Evolutionary conservation across 495 filamentous ascomycete species (phyloP), one percentile per base, ranked within the genome.

Genomic region (Neurospora sp.): DNA sequence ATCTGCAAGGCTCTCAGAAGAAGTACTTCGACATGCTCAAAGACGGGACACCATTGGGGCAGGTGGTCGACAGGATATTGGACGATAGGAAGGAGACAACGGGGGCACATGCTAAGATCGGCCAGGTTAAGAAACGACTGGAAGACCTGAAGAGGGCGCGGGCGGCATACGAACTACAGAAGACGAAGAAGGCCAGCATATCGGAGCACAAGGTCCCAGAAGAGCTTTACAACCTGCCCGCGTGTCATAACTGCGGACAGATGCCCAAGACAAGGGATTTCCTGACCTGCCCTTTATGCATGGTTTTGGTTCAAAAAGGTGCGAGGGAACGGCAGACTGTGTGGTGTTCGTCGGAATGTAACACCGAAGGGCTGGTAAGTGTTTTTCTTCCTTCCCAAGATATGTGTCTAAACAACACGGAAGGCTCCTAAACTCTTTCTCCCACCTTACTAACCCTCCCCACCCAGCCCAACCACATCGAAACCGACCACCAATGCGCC

Each of bases 291-390:
- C 73, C 79, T 44, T 39, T 88, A 46, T 84, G 85, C 77, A 72
- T 83, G 74, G 77, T 84, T 73, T 76, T 84, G 7, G 71, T 74
- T 14, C 73, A 76, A 66, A 76, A 75, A 23, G 72, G 76, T 12
- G 70, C 83, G 37, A 72, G 74, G 49, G 72, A 78, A 9, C 70
- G 72, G 60, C 76, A 62, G 69, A 78, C 78, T 1, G 77, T 85
- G 40, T 88, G 84, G 74, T 88, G 86, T 78, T 85, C 82, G 7
- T 75, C 78, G 18, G 77, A 80, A 27, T 86, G 85, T 76, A 77
- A 81, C 31, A 73, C 81, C 35, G 76, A 82, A 40, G 81, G 82
- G 72, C 81, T 83, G 72, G 84, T 87, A 79, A 79, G 83, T 81
- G 37, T 39, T 38, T 20, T 40, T 31, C 31, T 4, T 44, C 20